Conservation (phyloP, 768 basidiomycete species). For the Kwoniella heveanensis region DNA sequence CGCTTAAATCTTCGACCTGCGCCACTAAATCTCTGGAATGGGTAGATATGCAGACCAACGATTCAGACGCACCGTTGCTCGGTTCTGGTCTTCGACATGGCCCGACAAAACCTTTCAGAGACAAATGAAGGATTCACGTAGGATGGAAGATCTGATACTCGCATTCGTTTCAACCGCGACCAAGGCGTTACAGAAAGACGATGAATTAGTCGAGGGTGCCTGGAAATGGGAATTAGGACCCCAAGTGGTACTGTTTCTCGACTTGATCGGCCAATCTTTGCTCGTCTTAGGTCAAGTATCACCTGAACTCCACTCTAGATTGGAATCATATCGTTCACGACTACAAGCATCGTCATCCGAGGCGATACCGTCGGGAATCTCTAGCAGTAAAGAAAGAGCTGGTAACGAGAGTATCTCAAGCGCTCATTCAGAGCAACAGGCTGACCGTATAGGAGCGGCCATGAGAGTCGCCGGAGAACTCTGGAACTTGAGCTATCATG, state of each 20-base stretch:
- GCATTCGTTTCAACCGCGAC: slow-evolving; percentile 93
- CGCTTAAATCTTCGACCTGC: neutral
- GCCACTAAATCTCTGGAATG: neutral
- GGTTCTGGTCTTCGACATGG: slow-evolving; percentile 82
- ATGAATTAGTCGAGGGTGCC: slow-evolving; percentile 74
- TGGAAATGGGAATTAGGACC: slow-evolving; percentile 93
- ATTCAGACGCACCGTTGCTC: slow-evolving; percentile 83
- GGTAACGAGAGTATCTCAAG: neutral
- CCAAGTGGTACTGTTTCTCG: slow-evolving; percentile 86
- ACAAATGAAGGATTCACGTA: slow-evolving; percentile 93
- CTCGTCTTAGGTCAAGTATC: slow-evolving; percentile 73
- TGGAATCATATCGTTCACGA: slow-evolving; percentile 76
- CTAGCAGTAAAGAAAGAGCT: neutral
- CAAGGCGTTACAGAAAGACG: slow-evolving; percentile 83
- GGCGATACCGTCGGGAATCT: neutral
- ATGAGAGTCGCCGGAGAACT: slow-evolving; percentile 26
- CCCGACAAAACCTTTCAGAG: slow-evolving; percentile 79
- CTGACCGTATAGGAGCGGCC: slow-evolving; percentile 12
- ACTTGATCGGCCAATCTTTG: slow-evolving; percentile 78
- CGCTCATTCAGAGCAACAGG: neutral
- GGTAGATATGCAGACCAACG: slow-evolving; percentile 86
- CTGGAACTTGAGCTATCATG: slow-evolving; percentile 25
- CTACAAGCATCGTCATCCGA: slow-evolving; percentile 59
- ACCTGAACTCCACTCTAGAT: slow-evolving; percentile 74
- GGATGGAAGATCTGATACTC: slow-evolving; percentile 95